Conservation (phyloP, 2,329 filamentous ascomycete genomes). For the Dothiorella sarmentorum region DNA sequence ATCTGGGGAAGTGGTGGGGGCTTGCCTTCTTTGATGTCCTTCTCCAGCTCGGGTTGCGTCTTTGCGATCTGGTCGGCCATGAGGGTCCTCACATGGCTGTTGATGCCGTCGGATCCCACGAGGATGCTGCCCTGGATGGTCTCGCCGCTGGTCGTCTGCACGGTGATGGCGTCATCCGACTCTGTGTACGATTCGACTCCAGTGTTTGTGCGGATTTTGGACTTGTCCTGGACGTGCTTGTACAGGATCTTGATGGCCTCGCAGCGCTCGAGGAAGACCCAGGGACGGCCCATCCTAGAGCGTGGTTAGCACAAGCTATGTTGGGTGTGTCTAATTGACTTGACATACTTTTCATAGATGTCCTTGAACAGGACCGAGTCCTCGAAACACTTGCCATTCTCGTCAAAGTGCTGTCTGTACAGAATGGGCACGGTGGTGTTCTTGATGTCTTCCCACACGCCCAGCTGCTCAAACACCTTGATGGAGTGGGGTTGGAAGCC, state of each 20-base stretch:
- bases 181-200: neutral
- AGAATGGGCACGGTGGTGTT: neutral
- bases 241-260: constrained; percentile 18
- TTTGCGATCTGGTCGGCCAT: constrained; percentile 14
- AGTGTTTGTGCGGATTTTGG: constrained; percentile 20
- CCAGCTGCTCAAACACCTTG: constrained; percentile 28
- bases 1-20: too few species aligned
- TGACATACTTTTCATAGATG: neutral
- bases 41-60: neutral
- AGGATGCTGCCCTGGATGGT: constrained; percentile 14
- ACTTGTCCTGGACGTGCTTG: constrained; percentile 24
- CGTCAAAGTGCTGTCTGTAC: constrained; percentile 5
- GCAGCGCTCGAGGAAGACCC: constrained; percentile 6
- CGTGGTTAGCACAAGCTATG: neutral
- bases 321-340: neutral
- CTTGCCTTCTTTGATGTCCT: constrained; percentile 2
- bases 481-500: constrained; percentile 24
- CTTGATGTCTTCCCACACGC: constrained; percentile 12
- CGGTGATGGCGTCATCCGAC: constrained; percentile 19
- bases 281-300: neutral
- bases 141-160: constrained; percentile 22
- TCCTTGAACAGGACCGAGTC: constrained; percentile 2
- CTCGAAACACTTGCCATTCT: constrained; percentile 8
- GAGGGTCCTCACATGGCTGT: constrained; percentile 11
- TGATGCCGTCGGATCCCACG: constrained; percentile 14